Conservation (phyloP, 192 early-diverging fungal genomes). For the Podila clonocystis region DNA sequence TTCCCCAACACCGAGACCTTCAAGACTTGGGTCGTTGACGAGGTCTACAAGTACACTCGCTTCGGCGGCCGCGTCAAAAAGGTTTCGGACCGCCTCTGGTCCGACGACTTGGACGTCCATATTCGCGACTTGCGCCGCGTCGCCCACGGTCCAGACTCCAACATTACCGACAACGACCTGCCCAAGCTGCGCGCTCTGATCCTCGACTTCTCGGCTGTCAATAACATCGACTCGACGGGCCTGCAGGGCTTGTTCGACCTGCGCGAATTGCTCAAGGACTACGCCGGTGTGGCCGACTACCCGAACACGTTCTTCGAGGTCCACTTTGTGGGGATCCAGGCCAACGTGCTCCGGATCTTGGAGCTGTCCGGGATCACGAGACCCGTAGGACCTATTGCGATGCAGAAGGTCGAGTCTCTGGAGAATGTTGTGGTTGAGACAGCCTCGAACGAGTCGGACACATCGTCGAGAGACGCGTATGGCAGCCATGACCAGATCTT, state of each 20-base stretch:
- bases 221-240: slow-evolving; percentile 82
- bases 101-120: slow-evolving; percentile 52
- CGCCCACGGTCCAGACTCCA: slow-evolving; percentile 16
- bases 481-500: background rate
- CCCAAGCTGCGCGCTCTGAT: slow-evolving; percentile 75
- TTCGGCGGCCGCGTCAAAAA: slow-evolving; percentile 55
- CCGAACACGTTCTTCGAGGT: slow-evolving; percentile 44
- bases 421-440: background rate
- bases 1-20: slow-evolving; percentile 77
- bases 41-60: slow-evolving; percentile 51
- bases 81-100: slow-evolving; percentile 62
- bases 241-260: slow-evolving; percentile 77
- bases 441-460: background rate
- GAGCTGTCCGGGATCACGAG: slow-evolving; percentile 40
- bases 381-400: slow-evolving; percentile 21
- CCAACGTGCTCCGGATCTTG: slow-evolving; percentile 27
- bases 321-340: slow-evolving; percentile 53
- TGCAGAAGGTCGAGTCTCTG: slow-evolving; percentile 22
- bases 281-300: slow-evolving; percentile 37
- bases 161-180: slow-evolving; percentile 49
- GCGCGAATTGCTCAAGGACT: slow-evolving; percentile 36
- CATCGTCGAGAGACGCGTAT: background rate
- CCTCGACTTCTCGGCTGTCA: slow-evolving; percentile 85
- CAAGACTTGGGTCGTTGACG: slow-evolving; percentile 57
- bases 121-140: slow-evolving; percentile 21